Evolutionary conservation across 805 yeast species (phyloP).

Genomic region (Kuraishia borneana): DNA sequence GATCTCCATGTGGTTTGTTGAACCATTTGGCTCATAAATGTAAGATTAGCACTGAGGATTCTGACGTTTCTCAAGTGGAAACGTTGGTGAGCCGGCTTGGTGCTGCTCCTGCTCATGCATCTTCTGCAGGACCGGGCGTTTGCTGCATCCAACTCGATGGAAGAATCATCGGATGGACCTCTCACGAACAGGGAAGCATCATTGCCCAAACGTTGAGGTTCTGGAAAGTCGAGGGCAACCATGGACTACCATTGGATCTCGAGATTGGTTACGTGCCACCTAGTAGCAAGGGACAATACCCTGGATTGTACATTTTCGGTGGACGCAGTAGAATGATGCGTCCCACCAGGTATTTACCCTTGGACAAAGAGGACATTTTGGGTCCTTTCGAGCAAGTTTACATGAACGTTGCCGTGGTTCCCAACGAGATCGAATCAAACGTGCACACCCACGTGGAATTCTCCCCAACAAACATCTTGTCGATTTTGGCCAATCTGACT

Average conservation of each 20-base stretch:
- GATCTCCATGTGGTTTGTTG: slow-evolving; percentile 96
- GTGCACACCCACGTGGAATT: slow-evolving; percentile 89
- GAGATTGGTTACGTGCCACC: slow-evolving; percentile 97
- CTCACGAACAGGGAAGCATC: slow-evolving; percentile 77
- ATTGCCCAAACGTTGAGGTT: slow-evolving; percentile 84
- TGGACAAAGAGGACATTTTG: slow-evolving; percentile 71
- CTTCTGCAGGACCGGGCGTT: slow-evolving; percentile 78
- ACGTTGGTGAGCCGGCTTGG: slow-evolving; percentile 59
- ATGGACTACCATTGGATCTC: slow-evolving; percentile 72
- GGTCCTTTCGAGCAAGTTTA: slow-evolving; percentile 98
- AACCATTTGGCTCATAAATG: slow-evolving; percentile 97
- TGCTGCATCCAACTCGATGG: slow-evolving; percentile 95
- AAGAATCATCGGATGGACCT: slow-evolving; percentile 83
- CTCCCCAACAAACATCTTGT: slow-evolving; percentile 87
- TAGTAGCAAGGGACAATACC: slow-evolving; percentile 92
- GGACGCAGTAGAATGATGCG: slow-evolving; percentile 93
- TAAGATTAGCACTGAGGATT: slow-evolving; percentile 63
- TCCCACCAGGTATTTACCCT: slow-evolving; percentile 86
- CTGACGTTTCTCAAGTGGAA: slow-evolving; percentile 69
- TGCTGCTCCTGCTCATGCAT: slow-evolving; percentile 67
- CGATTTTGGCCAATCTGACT: slow-evolving; percentile 92
- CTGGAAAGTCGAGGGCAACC: slow-evolving; percentile 81
- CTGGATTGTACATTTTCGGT: slow-evolving; percentile 86
- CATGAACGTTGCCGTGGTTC: slow-evolving; percentile 91
- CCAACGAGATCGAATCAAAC: slow-evolving; percentile 74